Evolutionary conservation across 805 yeast genomes (phyloP), one percentile per base, ranked within the genome.

Genomic region (Candida silvicultrix): DNA sequence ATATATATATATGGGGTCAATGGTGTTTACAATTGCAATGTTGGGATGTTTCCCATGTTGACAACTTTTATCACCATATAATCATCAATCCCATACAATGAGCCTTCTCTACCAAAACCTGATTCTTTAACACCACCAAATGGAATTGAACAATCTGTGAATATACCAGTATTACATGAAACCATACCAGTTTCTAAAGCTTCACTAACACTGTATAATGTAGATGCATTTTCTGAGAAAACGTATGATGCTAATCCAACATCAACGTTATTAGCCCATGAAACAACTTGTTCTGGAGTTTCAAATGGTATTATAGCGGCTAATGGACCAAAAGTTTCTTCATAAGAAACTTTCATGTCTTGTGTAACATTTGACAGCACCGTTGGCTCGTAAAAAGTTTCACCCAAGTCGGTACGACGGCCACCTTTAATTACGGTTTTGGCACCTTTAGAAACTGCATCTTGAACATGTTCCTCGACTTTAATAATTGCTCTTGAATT

Each of bases 31-130:
- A 28, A 7, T 28, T 45, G 50, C 22, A 52, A 23, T 18, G 46
- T 38, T 36, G 43, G 37, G 35, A 52, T 31, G 9, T 70, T 67
- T 42, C 83, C 82, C 34, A 77, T 65, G 23, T 72, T 73, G 37
- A 78, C 67, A 10, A 80, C 67, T 58, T 79, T 79, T 44, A 77
- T 64, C 16, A 73, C 73, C 35, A 75, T 68, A 58, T 78, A 80
- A 59, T 81, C 86, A 31, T 79, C 84, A 49, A 82, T 61, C 34
- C 87, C 88, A 54, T 72, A 72, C 45, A 74, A 62, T 1, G 83
- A 76, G 16, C 86, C 86, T 62, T 82, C 88, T 63, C 86, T 75
- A 31, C 88, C 88, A 58, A 79, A 80, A 0, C 88, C 88, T 22
- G 83, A 76, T 55, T 79, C 79, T 53, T 79, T 78, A 41, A 81